Evolutionary conservation across 2,329 filamentous ascomycete genomes (phyloP).

Genomic region (Corynespora cassiicola): DNA sequence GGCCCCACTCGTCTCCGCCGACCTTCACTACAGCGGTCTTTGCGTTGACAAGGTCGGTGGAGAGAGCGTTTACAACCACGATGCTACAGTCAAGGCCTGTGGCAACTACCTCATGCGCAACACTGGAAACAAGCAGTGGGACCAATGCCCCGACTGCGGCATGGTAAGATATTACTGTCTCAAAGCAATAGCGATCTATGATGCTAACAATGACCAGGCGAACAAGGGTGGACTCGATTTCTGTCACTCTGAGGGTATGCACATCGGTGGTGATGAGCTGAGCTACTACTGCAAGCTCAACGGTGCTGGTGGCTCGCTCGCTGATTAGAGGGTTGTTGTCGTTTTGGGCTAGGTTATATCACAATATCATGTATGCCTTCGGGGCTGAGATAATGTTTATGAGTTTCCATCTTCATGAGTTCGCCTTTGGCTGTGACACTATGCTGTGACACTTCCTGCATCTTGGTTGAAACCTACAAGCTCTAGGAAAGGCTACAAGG

Average conservation of each 20-base stretch:
- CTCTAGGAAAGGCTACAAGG: no score
- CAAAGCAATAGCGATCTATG: background rate
- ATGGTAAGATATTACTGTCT: slow-evolving; percentile 21
- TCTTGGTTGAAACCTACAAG: no score
- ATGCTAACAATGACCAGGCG: slow-evolving; percentile 14
- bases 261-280: slow-evolving; percentile 38
- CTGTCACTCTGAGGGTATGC: slow-evolving; percentile 27
- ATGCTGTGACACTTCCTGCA: no score
- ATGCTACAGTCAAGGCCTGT: slow-evolving; percentile 27
- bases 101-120: slow-evolving; percentile 28
- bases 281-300: slow-evolving; percentile 32
- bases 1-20: slow-evolving; percentile 21
- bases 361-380: no score
- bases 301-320: slow-evolving; percentile 15
- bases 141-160: slow-evolving; percentile 34
- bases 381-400: no score
- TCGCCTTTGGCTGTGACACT: no score
- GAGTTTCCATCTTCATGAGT: no score
- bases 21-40: slow-evolving; percentile 25
- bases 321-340: slow-evolving; percentile 4
- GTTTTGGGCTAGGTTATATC: no score
- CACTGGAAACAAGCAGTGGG: slow-evolving; percentile 32
- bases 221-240: slow-evolving; percentile 23
- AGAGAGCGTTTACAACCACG: slow-evolving; percentile 27
- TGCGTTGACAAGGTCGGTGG: slow-evolving; percentile 25